Base-by-base conservation (phyloP, 2,329 filamentous ascomycete genomes). In the Nemania bipapillata region DNA sequence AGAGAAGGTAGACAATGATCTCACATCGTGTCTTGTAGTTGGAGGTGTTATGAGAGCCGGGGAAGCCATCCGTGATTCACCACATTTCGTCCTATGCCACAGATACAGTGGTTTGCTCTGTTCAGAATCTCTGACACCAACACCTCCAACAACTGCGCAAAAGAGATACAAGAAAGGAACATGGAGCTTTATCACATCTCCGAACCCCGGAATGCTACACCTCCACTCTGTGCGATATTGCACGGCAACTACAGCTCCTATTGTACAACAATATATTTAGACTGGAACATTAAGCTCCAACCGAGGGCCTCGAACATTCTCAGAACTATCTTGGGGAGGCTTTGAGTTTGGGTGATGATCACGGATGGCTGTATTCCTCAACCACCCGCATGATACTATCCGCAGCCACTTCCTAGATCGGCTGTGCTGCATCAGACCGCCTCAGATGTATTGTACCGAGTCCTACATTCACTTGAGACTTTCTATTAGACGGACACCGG, bases 191-290 rank as follows among this genome's bases (percentile, higher is more conserved):
- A 49, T 57, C 50, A 22, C 55, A 47, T 66, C 22, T 28, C 17
- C 24, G 15, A 28, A 37, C 28, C 9, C 24, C 52, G 22, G 54
- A 12, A 50, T 24, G 6, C 32, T 20, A 49, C 17, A 12, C 22
- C 17, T 26, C 4, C 54, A 59, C 42, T 50, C 40, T 65, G 42
- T 64, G 62, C 53, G 59, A 37, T 52, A 61, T 35, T 30, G 50
- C 53, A 17, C 35, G 35, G 37, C 53, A 42, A 26, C 47, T 37
- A 37, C 47, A 8, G 45, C 47, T 56, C 50, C 32, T 7, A 47
- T 55, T 69, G 57, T 63, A 69, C 66, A 69, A 58, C 37, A 59
- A 22, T 66, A 52, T 69, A 62, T 52, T 7, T 66, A 66, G 49
- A 57, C 49, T 42, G 37, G 56, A 68, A 58, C 50, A 20, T 30